Evolutionary conservation across 192 early-diverging fungal species (phyloP).

Genomic region (Chytriomyces sp.): DNA sequence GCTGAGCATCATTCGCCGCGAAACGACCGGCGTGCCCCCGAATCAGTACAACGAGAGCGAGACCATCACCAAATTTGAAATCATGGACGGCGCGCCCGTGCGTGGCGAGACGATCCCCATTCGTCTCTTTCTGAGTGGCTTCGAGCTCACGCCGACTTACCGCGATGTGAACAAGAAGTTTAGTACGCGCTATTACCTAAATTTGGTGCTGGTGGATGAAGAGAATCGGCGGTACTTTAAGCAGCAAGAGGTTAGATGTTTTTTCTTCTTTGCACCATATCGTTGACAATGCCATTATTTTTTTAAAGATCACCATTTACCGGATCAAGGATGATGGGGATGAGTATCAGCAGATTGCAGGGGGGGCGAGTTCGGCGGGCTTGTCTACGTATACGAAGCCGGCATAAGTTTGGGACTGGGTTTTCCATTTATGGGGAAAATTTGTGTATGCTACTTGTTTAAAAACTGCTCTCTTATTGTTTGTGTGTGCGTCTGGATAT

Average conservation of each 20-base stretch:
- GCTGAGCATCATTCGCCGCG: slow-evolving; percentile 94
- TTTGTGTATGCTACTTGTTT: too few relatives aligned
- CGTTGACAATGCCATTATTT: slow-evolving; percentile 5
- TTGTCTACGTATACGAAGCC: slow-evolving; percentile 37
- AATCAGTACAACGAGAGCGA: slow-evolving; percentile 99
- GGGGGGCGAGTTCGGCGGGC: slow-evolving; percentile 46
- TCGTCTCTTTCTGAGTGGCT: slow-evolving; percentile 93
- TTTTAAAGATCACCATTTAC: slow-evolving; percentile 41
- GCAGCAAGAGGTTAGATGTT: slow-evolving; percentile 81
- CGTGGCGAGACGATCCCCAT: slow-evolving; percentile 98
- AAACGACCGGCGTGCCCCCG: slow-evolving; percentile 92
- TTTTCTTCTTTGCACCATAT: not conserved
- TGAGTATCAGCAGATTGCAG: slow-evolving; percentile 38
- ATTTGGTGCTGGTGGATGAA: slow-evolving; percentile 97
- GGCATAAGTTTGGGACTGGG: too few relatives aligned
- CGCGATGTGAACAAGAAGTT: slow-evolving; percentile 99
- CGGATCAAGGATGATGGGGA: slow-evolving; percentile 38
- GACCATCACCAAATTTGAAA: slow-evolving; percentile 98
- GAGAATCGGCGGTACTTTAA: slow-evolving; percentile 99
- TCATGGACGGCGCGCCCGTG: slow-evolving; percentile 99
- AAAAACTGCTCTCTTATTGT: too few relatives aligned
- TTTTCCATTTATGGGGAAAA: too few relatives aligned
- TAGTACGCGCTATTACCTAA: slow-evolving; percentile 96
- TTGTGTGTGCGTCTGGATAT: too few relatives aligned
- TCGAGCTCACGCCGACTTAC: slow-evolving; percentile 98